These are phyloP conservation scores for Gamsiella multidivaricata DNA, from an alignment of 192 early-diverging fungal species.

Conservation along the genomic window DNA sequence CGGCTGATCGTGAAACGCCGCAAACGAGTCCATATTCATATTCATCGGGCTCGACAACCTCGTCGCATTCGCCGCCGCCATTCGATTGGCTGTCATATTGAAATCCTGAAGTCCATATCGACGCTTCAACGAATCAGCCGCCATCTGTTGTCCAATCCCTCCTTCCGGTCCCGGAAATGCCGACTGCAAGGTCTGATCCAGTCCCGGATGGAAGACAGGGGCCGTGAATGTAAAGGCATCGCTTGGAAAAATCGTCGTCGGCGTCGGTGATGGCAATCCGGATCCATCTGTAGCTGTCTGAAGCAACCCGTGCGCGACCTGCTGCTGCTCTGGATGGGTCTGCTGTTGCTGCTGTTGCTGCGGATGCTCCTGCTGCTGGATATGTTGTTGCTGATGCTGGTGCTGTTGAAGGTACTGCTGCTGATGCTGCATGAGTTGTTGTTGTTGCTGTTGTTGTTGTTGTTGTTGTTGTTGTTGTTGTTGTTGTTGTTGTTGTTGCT, in stretches of 20 bases:
- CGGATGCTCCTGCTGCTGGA: conserved; percentile 20
- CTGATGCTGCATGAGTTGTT: conserved; percentile 18
- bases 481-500: conserved; percentile 26
- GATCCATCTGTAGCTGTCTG: conserved; percentile 8
- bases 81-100: conserved; percentile 28
- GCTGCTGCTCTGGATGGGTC: conserved; percentile 24
- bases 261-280: conserved; percentile 9
- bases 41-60: conserved; percentile 33
- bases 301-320: conserved; percentile 13
- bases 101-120: conserved; percentile 45
- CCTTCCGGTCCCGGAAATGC: conserved; percentile 44
- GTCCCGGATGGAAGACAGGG: conserved; percentile 41
- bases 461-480: conserved; percentile 13
- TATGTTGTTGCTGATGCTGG: conserved; percentile 16
- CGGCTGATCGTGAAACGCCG: conserved; percentile 40
- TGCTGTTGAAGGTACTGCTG: conserved; percentile 21
- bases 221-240: conserved; percentile 46
- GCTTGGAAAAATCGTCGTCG: conserved; percentile 31
- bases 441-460: conserved; percentile 23
- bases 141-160: conserved; percentile 51
- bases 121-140: conserved; percentile 39
- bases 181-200: conserved; percentile 31
- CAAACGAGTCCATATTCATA: conserved; percentile 37
- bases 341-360: conserved; percentile 31
- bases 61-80: conserved; percentile 24